Evolutionary conservation across 768 basidiomycete genomes (phyloP), one percentile per base, ranked within the genome.

Genomic region (Lentinula boryana): DNA sequence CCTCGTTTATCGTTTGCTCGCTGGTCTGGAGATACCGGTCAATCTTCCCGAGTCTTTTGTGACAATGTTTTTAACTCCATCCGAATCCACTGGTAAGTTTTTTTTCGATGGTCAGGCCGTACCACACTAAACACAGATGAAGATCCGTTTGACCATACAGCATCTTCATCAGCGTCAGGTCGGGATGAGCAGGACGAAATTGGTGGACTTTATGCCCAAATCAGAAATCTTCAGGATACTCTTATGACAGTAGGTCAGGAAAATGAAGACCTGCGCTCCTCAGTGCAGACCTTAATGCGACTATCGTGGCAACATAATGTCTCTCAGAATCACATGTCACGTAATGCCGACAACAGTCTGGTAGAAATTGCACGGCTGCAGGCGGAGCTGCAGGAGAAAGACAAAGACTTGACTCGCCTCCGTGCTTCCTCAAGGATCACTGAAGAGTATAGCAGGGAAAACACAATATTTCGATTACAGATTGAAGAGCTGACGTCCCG

Each of bases 371-470:
- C 58, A 12, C 48, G 27, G 16, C 40, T 60, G 16, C 21, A 43
- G 31, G 27, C 23, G 18, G 38, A 58, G 41, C n/a, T 63, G n/a
- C 50, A 55, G 32, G 51, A 53, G 6, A 63, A 60, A 51, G 58
- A 59, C 49, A 27, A n/a, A n/a, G 41, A 31, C n/a, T n/a, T 60
- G 7, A 13, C 62, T 18, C 35, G 36, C 10, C 58, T 63, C 4
- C 49, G 40, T 18, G 33, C 40, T 18, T 43, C 62, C 8, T 13
- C 53, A 31, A 31, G 54, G 18, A 13, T 38, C 1, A 23, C 27
- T 16, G 56, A 62, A 15, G 61, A 62, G 15, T 48, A 60, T 6
- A 53, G 35, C 16, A 58, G 54, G 44, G 64, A 64, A 56, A 62
- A 56, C 16, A 23, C 53, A 23, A n/a, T 58, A 12, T 35, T 64